Evolutionary conservation across 768 basidiomycete species (phyloP).

Genomic region (Collybia nuda): DNA sequence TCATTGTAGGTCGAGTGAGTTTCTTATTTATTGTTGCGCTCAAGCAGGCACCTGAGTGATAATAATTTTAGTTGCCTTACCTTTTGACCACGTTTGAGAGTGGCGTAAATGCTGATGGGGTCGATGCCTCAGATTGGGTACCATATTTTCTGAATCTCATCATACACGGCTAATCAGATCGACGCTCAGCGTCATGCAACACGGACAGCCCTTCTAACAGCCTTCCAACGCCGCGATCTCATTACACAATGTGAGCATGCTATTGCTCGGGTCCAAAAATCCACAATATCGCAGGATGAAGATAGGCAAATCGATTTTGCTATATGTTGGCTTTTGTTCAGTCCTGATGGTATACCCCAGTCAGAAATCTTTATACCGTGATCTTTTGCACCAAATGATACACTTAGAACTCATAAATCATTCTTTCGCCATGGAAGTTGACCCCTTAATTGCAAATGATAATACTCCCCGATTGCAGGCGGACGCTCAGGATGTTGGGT

Average conservation of each 20-base stretch:
- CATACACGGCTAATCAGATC: slow-evolving; percentile 4
- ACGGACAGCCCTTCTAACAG: slow-evolving; percentile 47
- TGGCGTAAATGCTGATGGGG: slow-evolving; percentile 50
- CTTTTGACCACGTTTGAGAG: slow-evolving; percentile 58
- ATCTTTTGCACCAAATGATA: slow-evolving; percentile 57
- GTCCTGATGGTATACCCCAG: neutral
- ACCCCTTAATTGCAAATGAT: slow-evolving; percentile 51
- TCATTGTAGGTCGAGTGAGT: slow-evolving; percentile 70
- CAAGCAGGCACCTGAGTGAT: neutral
- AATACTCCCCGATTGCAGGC: slow-evolving; percentile 45
- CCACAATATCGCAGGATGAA: slow-evolving; percentile 25
- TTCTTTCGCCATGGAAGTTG: slow-evolving; percentile 47
- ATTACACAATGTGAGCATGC: slow-evolving; percentile 53
- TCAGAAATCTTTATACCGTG: slow-evolving; percentile 38
- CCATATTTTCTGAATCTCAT: slow-evolving; percentile 11
- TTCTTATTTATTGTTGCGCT: neutral
- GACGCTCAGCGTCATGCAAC: slow-evolving; percentile 35
- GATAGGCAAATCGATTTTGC: slow-evolving; percentile 20
- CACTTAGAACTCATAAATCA: slow-evolving; percentile 55
- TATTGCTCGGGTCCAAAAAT: slow-evolving; percentile 29
- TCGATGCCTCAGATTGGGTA: slow-evolving; percentile 60
- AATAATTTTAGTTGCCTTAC: slow-evolving; percentile 53
- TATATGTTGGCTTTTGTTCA: neutral
- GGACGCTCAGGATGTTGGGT: slow-evolving; percentile 62
- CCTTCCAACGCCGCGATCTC: slow-evolving; percentile 54